These are phyloP conservation scores for Fragilariopsis cylindrus DNA, from an alignment of 108 stramenopile genomes.

Conservation along the genomic window DNA sequence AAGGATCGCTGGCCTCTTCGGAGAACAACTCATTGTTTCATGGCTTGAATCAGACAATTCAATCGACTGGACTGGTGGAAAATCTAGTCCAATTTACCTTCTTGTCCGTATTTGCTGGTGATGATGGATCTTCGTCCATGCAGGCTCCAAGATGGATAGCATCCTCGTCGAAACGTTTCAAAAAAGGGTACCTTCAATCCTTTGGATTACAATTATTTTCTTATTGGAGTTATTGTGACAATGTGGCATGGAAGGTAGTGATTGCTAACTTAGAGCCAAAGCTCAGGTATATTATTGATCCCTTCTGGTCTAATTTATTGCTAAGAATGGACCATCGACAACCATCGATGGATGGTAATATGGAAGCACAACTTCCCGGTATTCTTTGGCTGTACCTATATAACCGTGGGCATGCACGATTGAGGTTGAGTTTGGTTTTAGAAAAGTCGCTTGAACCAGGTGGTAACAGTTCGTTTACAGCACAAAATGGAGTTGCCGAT, in stretches of 20 bases:
- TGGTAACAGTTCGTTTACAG: not conserved
- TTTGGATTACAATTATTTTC: constrained; percentile 15
- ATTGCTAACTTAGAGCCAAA: constrained; percentile 6
- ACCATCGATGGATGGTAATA: not conserved
- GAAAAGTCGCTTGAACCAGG: not conserved
- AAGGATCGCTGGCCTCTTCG: constrained; percentile 4
- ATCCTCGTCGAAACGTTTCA: constrained; percentile 8
- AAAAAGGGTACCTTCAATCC: constrained; percentile 3
- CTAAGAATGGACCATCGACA: not conserved
- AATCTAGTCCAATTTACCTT: constrained; percentile 21
- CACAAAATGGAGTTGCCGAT: not conserved
- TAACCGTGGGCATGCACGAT: not conserved
- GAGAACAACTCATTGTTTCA: not conserved
- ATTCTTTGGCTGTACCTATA: not conserved
- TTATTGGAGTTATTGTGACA: constrained; percentile 14
- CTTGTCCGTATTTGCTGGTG: not conserved
- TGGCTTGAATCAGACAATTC: constrained; percentile 17
- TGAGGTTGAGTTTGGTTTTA: not conserved
- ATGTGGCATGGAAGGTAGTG: constrained; percentile 12
- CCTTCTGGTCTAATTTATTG: constrained; percentile 14
- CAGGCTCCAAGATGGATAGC: constrained; percentile 16
- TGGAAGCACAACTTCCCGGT: not conserved
- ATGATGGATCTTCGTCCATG: not conserved
- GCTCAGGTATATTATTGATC: not conserved
- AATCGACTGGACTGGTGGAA: constrained; percentile 29